Evolutionary conservation across 306 rosid genomes (phyloP).

Genomic region (Prunus armeniaca): DNA sequence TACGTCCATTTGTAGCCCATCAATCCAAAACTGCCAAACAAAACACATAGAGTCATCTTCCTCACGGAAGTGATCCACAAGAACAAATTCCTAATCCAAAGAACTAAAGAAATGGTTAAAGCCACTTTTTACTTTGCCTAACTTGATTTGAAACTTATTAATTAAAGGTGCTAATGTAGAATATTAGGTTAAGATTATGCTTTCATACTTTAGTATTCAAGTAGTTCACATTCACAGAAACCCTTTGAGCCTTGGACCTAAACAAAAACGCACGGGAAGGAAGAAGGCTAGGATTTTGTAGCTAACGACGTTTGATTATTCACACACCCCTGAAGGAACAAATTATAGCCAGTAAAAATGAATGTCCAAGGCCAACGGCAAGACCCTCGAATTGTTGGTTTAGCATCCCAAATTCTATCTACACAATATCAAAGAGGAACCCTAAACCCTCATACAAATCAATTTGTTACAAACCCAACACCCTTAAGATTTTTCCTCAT

Average conservation of each 20-base stretch:
- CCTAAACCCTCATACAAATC: no score
- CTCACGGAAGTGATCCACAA: conserved; percentile 22
- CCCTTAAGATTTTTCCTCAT: no score
- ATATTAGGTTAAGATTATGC: conserved; percentile 12
- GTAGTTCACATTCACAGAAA: conserved; percentile 33
- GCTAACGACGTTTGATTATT: conserved; percentile 24
- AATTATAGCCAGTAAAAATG: no score
- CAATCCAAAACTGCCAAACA: neutral
- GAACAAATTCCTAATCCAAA: conserved; percentile 9
- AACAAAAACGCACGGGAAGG: conserved; percentile 2
- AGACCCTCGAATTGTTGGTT: no score
- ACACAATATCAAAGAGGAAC: no score
- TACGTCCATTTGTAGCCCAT: neutral
- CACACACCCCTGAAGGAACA: neutral
- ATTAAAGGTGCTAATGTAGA: conserved; percentile 11
- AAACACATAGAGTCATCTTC: neutral
- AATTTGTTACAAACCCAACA: no score
- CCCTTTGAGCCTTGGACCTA: conserved; percentile 2
- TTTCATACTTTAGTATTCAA: conserved; percentile 14
- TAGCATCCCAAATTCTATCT: no score
- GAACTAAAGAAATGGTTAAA: neutral
- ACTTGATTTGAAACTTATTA: conserved; percentile 3
- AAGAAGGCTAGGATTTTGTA: neutral
- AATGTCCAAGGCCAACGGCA: no score
- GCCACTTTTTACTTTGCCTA: conserved; percentile 24